These are phyloP conservation scores for Lachnellula occidentalis DNA, from an alignment of 2,329 filamentous ascomycete species.

Conservation along the genomic window DNA sequence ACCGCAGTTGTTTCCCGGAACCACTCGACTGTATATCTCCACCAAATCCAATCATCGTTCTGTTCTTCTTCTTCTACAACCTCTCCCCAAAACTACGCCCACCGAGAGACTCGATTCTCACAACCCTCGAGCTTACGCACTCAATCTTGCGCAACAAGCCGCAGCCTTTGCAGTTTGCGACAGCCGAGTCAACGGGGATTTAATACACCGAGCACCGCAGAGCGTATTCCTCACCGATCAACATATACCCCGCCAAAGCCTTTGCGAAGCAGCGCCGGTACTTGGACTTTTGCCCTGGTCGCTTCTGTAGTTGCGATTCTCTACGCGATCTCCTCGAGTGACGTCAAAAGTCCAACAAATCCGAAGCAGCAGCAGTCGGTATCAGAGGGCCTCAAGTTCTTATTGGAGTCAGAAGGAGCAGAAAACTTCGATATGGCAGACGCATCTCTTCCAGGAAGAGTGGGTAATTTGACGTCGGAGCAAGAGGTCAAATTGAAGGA, in stretches of 20 bases:
- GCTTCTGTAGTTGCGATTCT: conserved; percentile 10
- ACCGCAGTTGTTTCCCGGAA: neutral
- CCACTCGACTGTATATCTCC: neutral
- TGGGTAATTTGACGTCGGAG: conserved; percentile 82
- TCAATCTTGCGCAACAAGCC: neutral
- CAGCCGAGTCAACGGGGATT: neutral
- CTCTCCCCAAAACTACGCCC: neutral
- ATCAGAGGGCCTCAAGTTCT: neutral
- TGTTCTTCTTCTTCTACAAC: neutral
- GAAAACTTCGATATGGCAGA: conserved; percentile 35
- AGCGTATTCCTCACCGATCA: neutral
- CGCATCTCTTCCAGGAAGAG: conserved; percentile 59
- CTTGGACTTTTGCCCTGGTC: conserved; percentile 13
- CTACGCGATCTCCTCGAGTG: conserved; percentile 8
- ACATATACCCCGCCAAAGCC: neutral
- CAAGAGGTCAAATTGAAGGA: conserved; percentile 84
- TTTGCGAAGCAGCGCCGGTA: conserved; percentile 11
- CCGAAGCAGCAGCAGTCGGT: neutral
- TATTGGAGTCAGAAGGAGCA: neutral
- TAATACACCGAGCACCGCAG: neutral
- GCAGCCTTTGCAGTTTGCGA: neutral
- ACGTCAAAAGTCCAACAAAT: neutral
- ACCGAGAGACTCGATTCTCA: neutral
- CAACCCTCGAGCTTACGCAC: neutral
- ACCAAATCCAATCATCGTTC: neutral